Percentiles rank a stretch among this genome's conserved stretches.
phyloP scores from a whole-genome alignment of 306 rosid genomes.

The Sophora flavescens region DNA sequence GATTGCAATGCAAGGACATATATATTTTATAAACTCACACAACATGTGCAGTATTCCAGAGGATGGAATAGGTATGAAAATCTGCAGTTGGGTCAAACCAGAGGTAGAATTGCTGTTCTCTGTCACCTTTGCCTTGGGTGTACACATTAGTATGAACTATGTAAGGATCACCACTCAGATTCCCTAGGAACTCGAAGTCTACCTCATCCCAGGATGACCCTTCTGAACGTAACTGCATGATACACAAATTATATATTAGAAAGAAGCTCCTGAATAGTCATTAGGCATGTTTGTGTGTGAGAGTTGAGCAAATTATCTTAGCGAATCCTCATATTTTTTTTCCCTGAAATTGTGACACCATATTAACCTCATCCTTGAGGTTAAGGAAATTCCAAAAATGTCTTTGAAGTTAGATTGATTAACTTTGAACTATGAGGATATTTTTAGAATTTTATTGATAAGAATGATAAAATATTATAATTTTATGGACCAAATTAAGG shows the following conservation, averaged over 20 bases:
- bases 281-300: not conserved
- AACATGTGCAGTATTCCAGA: constrained; percentile 67
- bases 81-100: constrained; percentile 84
- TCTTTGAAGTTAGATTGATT: no score
- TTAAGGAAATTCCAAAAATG: no score
- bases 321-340: no score
- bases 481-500: no score
- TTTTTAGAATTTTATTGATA: no score
- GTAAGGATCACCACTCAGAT: constrained; percentile 74
- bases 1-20: no score
- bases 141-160: constrained; percentile 71
- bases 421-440: no score
- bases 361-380: no score
- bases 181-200: constrained; percentile 80
- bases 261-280: not conserved
- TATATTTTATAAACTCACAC: constrained; percentile 52
- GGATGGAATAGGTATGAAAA: constrained; percentile 74
- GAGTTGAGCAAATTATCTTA: not conserved
- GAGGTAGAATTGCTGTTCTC: constrained; percentile 73
- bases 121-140: constrained; percentile 71
- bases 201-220: constrained; percentile 66
- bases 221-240: constrained; percentile 52
- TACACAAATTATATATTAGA: not conserved
- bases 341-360: no score
- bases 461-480: no score